A percentile compares a stretch with the other conserved stretches of the same genome.
These are phyloP conservation scores for Amorphotheca resinae DNA, from an alignment of 495 filamentous ascomycete species.

Conservation along the genomic window DNA sequence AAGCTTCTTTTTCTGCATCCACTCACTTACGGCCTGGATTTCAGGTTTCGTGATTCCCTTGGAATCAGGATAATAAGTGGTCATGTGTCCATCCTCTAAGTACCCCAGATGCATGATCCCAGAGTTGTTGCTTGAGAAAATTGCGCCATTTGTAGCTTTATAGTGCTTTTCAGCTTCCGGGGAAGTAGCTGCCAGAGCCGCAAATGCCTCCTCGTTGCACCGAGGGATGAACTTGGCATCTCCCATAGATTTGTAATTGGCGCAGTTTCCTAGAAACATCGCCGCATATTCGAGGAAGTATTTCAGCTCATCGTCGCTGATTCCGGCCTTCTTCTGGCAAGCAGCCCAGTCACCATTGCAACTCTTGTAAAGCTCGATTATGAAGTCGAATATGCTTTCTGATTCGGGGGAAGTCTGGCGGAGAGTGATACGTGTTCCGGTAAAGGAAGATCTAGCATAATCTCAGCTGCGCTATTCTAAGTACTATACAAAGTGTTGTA, in stretches of 20 bases:
- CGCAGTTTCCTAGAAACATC: constrained; percentile 80
- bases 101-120: constrained; percentile 78
- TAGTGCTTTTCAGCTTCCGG: constrained; percentile 49
- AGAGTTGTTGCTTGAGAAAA: constrained; percentile 58
- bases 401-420: constrained; percentile 87
- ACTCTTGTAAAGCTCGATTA: constrained; percentile 63
- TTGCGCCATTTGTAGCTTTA: constrained; percentile 53
- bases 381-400: constrained; percentile 73
- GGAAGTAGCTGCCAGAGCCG: constrained; percentile 54
- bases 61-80: constrained; percentile 86
- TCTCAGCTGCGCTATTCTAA: neutral
- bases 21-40: constrained; percentile 56
- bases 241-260: constrained; percentile 95
- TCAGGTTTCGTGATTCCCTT: constrained; percentile 76
- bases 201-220: constrained; percentile 50
- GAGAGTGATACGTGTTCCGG: constrained; percentile 72
- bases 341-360: constrained; percentile 67
- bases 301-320: constrained; percentile 55
- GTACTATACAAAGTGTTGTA: neutral
- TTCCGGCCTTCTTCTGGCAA: constrained; percentile 52
- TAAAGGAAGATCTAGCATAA: constrained; percentile 59
- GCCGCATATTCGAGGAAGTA: constrained; percentile 79
- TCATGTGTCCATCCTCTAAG: constrained; percentile 68
- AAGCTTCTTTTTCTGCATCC: constrained; percentile 61
- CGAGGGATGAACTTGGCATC: constrained; percentile 91